phyloP scores from a whole-genome alignment of 768 basidiomycete genomes.

The Fistulinella prunicolor region DNA sequence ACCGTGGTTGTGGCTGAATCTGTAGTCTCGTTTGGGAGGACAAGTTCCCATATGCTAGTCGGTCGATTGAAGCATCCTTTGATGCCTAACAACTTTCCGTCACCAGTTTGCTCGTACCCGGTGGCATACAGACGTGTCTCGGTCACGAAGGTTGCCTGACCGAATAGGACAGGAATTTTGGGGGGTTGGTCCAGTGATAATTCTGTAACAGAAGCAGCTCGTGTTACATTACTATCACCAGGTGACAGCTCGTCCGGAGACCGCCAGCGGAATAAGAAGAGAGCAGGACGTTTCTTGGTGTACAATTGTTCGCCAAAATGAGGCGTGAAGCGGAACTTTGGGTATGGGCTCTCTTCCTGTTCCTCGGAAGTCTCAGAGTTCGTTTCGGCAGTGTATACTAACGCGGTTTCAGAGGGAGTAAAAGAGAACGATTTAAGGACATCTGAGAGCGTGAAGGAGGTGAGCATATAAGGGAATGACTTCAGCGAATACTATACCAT shows the following conservation, averaged over 20 bases:
- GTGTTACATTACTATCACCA: constrained; percentile 3
- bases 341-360: constrained; percentile 27
- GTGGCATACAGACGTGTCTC: constrained; percentile 49
- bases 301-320: constrained; percentile 62
- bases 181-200: constrained; percentile 12
- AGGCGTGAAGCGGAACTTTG: constrained; percentile 54
- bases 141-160: constrained; percentile 53
- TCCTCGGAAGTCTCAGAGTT: constrained; percentile 27
- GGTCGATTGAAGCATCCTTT: constrained; percentile 61
- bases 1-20: constrained; percentile 11
- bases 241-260: constrained; percentile 4
- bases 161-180: constrained; percentile 39
- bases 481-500: constrained; percentile 40
- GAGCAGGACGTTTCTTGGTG: constrained; percentile 48
- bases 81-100: constrained; percentile 58
- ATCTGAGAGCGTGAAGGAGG: constrained; percentile 36
- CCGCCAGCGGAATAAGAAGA: constrained; percentile 55
- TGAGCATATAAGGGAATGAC: background rate
- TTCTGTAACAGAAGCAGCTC: constrained; percentile 7
- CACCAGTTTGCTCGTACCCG: constrained; percentile 56
- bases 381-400: constrained; percentile 62
- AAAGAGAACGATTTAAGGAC: constrained; percentile 51
- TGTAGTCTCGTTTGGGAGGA: constrained; percentile 17
- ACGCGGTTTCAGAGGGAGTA: constrained; percentile 46
- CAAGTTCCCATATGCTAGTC: constrained; percentile 52